Evolutionary conservation across 345 rosid species (phyloP).

Genomic region (Melaleuca quinquenervia): DNA sequence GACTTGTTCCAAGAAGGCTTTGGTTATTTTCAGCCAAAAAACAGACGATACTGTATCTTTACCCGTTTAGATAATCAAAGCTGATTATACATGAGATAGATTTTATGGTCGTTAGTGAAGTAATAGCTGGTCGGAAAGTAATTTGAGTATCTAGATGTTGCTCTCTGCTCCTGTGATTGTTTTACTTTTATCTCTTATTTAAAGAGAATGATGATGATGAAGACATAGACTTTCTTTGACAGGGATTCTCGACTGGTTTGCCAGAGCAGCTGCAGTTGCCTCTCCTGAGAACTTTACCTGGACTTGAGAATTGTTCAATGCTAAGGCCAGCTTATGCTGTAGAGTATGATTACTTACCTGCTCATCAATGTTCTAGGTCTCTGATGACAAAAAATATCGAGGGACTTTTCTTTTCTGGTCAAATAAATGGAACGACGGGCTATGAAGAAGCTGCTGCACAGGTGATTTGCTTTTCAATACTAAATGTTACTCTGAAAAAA

Average conservation of each 20-base stretch:
- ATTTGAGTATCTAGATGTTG: neutral
- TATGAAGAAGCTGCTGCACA: conserved; percentile 99
- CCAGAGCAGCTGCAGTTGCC: conserved; percentile 94
- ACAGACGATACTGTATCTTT: neutral
- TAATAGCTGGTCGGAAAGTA: neutral
- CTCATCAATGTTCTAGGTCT: conserved; percentile 86
- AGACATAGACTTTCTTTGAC: neutral
- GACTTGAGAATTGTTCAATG: conserved; percentile 95
- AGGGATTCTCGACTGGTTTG: conserved; percentile 98
- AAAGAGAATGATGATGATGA: neutral
- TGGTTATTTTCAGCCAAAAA: neutral
- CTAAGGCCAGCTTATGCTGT: conserved; percentile 98
- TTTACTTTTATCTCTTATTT: neutral
- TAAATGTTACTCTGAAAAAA: neutral
- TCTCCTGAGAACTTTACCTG: conserved; percentile 92
- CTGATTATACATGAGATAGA: neutral
- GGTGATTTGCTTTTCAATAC: conserved; percentile 20
- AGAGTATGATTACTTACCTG: conserved; percentile 95
- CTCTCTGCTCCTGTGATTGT: neutral
- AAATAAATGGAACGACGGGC: conserved; percentile 97
- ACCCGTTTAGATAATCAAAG: neutral
- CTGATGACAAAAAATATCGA: conserved; percentile 89
- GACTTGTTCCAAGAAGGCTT: neutral
- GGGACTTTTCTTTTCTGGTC: conserved; percentile 98
- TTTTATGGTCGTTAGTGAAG: neutral